Conservation (phyloP, 2,329 filamentous ascomycete genomes). For the Nemania sp. region DNA sequence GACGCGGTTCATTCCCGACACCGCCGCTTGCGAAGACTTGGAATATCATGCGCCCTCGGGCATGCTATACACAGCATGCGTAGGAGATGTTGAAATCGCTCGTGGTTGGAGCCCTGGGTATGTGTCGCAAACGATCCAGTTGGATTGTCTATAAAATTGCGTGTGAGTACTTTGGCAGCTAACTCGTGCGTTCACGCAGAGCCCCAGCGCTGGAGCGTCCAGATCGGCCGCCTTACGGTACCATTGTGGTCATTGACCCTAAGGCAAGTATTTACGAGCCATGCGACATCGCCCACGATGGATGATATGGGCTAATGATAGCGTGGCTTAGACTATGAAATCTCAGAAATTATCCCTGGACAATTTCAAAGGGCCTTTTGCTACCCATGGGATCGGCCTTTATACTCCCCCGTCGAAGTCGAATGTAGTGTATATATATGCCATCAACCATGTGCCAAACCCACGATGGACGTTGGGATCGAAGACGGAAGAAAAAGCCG, state of each 20-base stretch:
- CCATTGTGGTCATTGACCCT: conserved; percentile 59
- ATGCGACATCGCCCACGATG: not conserved
- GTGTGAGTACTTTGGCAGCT: not conserved
- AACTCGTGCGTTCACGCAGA: conserved; percentile 14
- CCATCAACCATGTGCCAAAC: conserved; percentile 63
- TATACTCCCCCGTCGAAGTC: conserved; percentile 50
- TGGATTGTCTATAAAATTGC: not conserved
- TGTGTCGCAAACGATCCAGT: conserved; percentile 1
- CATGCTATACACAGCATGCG: conserved; percentile 61
- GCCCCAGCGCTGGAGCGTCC: conserved; percentile 28
- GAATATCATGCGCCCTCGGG: conserved; percentile 56
- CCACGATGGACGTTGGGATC: conserved; percentile 41
- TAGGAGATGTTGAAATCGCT: conserved; percentile 43
- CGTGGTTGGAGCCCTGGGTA: conserved; percentile 37
- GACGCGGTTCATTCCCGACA: conserved; percentile 51
- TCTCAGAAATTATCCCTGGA: conserved; percentile 52
- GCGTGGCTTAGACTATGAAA: conserved; percentile 47
- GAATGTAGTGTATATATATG: conserved; percentile 60
- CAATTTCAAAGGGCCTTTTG: conserved; percentile 57
- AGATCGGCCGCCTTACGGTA: conserved; percentile 49
- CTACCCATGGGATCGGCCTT: conserved; percentile 65
- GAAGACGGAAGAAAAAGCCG: conserved; percentile 44
- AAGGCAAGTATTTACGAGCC: conserved; percentile 44
- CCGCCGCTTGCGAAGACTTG: conserved; percentile 62
- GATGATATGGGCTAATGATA: not conserved